Evolutionary conservation across 306 rosid species (phyloP).

Genomic region (Casuarina glauca): DNA sequence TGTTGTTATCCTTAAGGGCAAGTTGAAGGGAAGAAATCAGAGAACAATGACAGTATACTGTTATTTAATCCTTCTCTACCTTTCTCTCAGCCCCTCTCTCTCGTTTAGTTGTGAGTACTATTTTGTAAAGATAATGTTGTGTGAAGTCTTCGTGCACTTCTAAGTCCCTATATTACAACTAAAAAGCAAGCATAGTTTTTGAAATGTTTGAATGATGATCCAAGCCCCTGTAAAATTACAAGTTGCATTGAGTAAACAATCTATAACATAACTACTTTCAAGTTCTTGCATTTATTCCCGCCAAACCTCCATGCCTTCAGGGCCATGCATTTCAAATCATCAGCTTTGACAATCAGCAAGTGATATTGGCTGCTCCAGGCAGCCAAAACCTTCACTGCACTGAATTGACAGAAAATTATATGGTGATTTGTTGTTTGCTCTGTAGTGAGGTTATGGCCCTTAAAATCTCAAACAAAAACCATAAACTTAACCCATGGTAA

Average conservation of each 20-base stretch:
- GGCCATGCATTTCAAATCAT: background rate
- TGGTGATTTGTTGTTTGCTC: background rate
- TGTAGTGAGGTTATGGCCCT: background rate
- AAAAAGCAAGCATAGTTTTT: background rate
- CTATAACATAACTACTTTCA: background rate
- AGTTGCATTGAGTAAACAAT: background rate
- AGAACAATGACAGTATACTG: background rate
- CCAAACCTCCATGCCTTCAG: background rate
- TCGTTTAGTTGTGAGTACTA: background rate
- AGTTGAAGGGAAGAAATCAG: background rate
- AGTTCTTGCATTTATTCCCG: background rate
- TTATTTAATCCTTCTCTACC: background rate
- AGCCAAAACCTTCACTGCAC: background rate
- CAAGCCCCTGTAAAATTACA: background rate
- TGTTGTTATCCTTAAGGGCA: background rate
- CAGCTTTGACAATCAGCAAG: background rate
- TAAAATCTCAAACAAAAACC: background rate
- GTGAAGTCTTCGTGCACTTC: background rate
- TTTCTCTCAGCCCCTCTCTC: background rate
- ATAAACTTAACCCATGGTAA: background rate
- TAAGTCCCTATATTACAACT: background rate
- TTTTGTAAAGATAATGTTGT: background rate
- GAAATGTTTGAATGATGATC: background rate
- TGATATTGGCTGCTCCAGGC: background rate
- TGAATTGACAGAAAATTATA: background rate